Conservation (phyloP, 352 stramenopile species). For the Phytophthora vignae region DNA sequence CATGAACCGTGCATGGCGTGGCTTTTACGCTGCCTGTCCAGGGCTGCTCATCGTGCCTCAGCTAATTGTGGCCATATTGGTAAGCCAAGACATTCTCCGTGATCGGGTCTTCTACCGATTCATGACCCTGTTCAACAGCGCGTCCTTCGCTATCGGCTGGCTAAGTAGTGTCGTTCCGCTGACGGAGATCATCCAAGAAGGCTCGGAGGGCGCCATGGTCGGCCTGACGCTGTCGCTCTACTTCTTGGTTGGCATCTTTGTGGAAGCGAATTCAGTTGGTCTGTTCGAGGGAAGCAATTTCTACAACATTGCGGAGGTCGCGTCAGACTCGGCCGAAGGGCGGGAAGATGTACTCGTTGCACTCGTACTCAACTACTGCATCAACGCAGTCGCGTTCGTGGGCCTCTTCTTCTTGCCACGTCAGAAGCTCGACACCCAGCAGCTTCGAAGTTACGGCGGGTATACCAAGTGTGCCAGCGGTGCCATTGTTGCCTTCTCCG, state of each 20-base stretch:
- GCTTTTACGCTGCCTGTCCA: slow-evolving; percentile 40
- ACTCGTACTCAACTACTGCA: slow-evolving; percentile 51
- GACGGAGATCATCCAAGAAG: slow-evolving; percentile 63
- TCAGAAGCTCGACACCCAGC: slow-evolving; percentile 70
- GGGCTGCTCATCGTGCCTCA: slow-evolving; percentile 40
- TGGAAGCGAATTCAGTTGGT: slow-evolving; percentile 42
- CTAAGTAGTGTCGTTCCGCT: slow-evolving; percentile 49
- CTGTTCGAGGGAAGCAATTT: slow-evolving; percentile 53
- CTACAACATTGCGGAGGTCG: slow-evolving; percentile 33
- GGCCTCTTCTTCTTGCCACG: slow-evolving; percentile 50
- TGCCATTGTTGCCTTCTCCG: slow-evolving; percentile 44
- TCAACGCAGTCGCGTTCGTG: slow-evolving; percentile 46
- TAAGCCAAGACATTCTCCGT: slow-evolving; percentile 40
- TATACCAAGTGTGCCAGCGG: slow-evolving; percentile 64
- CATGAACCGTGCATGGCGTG: slow-evolving; percentile 34
- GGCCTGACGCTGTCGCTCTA: slow-evolving; percentile 54
- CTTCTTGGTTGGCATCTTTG: slow-evolving; percentile 46
- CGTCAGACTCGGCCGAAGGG: slow-evolving; percentile 23
- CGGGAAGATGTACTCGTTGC: slow-evolving; percentile 31
- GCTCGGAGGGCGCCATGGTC: slow-evolving; percentile 58
- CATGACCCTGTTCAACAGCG: slow-evolving; percentile 31
- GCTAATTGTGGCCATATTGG: slow-evolving; percentile 30
- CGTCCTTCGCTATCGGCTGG: slow-evolving; percentile 27
- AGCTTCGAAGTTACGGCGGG: slow-evolving; percentile 66
- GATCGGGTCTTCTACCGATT: slow-evolving; percentile 42